Evolutionary conservation across 169 alveolate genomes (phyloP), one percentile per base, ranked within the genome.

Genomic region (Cardiosporidium cionae): DNA sequence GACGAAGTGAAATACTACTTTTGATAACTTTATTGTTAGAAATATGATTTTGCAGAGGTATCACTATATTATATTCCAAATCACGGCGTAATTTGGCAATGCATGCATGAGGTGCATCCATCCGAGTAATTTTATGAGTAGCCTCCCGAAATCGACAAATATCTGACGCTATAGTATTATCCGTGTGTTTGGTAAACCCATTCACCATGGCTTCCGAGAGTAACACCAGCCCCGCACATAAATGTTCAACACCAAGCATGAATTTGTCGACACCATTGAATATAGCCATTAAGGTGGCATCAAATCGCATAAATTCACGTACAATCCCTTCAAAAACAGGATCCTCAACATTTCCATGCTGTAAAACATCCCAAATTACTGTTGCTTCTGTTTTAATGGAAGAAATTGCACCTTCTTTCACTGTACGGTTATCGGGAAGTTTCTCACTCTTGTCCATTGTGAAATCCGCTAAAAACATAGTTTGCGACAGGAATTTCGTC

Each of bases 271-370:
- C 77, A 5, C 83, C 83, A 22, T 25, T 23, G 23, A 54, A 53
- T 23, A 76, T 16, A 6, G 68, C 65, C 58, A 32, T 54, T 36
- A 79, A 32, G 31, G 78, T 65, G 32, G 23, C 67, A 62, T 79
- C 84, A 53, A 63, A 79, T 32, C 68, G 72, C 36, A 52, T 29
- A 16, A 79, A 52, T 25, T 79, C 81, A 1, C 81, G 76, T 7
- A 79, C 81, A 70, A 74, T 79, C 28, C 84, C 84, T 32, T 74
- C 80, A 25, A 74, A 74, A 44, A 74, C 80, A 0, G 80, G 80
- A 44, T 74, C 80, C 35, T 74, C n/a, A n/a, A n/a, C n/a, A n/a
- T n/a, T n/a, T n/a, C n/a, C n/a, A n/a, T n/a, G n/a, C n/a, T n/a
- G n/a, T n/a, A n/a, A n/a, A n/a, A n/a, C n/a, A n/a, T n/a, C n/a